These are phyloP conservation scores for Conoideocrella luteorostrata DNA, from an alignment of 2,329 filamentous ascomycete species.

Conservation along the genomic window DNA sequence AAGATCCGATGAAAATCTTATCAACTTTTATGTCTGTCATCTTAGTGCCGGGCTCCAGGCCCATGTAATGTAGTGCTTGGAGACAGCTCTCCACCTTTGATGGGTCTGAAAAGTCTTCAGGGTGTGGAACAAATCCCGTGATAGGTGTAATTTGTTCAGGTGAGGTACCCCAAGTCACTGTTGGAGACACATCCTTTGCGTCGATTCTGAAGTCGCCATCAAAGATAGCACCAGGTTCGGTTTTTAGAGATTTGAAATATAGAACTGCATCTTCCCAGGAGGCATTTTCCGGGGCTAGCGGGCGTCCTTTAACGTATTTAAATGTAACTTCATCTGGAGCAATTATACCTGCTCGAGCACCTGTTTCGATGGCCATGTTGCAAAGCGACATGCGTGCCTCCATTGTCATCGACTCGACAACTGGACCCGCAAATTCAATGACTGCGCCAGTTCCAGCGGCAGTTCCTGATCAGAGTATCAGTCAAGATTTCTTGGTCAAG, in stretches of 20 bases:
- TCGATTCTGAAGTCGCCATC: slow-evolving; percentile 87
- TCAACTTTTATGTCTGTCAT: slow-evolving; percentile 91
- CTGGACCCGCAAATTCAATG: slow-evolving; percentile 95
- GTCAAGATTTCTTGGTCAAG: no score
- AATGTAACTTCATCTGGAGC: slow-evolving; percentile 92
- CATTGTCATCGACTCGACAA: slow-evolving; percentile 84
- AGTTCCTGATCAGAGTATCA: no score
- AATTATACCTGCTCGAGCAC: slow-evolving; percentile 93
- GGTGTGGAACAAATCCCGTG: slow-evolving; percentile 81
- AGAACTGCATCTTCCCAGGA: slow-evolving; percentile 83
- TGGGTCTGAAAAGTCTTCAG: slow-evolving; percentile 76
- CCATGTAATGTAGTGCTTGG: slow-evolving; percentile 93
- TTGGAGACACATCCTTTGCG: slow-evolving; percentile 86
- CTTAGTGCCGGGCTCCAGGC: slow-evolving; percentile 72
- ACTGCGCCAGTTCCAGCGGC: slow-evolving; percentile 91
- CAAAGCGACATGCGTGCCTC: slow-evolving; percentile 99
- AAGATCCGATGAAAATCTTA: slow-evolving; percentile 97
- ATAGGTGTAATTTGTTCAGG: slow-evolving; percentile 94
- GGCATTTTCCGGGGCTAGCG: slow-evolving; percentile 77
- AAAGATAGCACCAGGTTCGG: slow-evolving; percentile 79
- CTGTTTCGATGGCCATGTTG: slow-evolving; percentile 98
- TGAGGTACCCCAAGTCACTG: slow-evolving; percentile 93
- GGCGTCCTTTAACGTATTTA: slow-evolving; percentile 87
- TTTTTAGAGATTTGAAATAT: slow-evolving; percentile 83
- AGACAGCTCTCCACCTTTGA: slow-evolving; percentile 73